Percentiles rank a stretch among this genome's conserved stretches.
Conservation (phyloP, 2,329 filamentous ascomycete genomes). For the Bisporella sp. region DNA sequence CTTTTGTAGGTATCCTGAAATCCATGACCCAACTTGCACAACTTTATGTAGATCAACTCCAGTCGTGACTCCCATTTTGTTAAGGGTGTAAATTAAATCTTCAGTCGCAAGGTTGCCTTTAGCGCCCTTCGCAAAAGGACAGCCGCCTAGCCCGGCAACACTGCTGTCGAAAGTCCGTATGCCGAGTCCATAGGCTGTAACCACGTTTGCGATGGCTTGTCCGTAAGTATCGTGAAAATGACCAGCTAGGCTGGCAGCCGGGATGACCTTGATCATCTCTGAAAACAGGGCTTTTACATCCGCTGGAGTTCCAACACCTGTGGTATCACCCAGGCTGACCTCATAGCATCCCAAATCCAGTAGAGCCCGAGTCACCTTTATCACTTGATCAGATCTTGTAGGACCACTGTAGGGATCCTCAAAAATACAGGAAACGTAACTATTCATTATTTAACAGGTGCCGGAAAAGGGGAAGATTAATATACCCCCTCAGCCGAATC, state of each 20-base stretch:
- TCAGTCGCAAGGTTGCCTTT: slow-evolving; percentile 54
- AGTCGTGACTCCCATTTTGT: slow-evolving; percentile 50
- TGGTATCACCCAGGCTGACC: slow-evolving; percentile 60
- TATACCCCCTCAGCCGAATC: slow-evolving; percentile 40
- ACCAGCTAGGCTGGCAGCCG: slow-evolving; percentile 50
- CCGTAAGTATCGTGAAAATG: slow-evolving; percentile 72
- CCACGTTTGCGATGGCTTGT: slow-evolving; percentile 58
- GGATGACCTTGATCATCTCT: slow-evolving; percentile 38
- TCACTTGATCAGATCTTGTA: slow-evolving; percentile 23
- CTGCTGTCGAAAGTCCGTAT: slow-evolving; percentile 60
- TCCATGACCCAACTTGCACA: slow-evolving; percentile 51
- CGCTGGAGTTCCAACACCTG: slow-evolving; percentile 48
- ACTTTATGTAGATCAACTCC: slow-evolving; percentile 50
- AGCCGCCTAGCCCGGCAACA: slow-evolving; percentile 60
- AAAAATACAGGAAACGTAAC: slow-evolving; percentile 49
- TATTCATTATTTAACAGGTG: slow-evolving; percentile 2
- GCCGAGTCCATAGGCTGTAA: slow-evolving; percentile 55
- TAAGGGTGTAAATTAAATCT: slow-evolving; percentile 34
- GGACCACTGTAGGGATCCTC: slow-evolving; percentile 41
- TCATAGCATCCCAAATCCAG: slow-evolving; percentile 59
- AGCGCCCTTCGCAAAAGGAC: slow-evolving; percentile 61
- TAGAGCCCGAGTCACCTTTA: slow-evolving; percentile 36
- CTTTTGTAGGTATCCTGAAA: slow-evolving; percentile 41
- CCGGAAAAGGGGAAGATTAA: no score
- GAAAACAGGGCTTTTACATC: slow-evolving; percentile 5